Evolutionary conservation across 2,329 filamentous ascomycete genomes (phyloP).

Genomic region (Epichloe scottii): DNA sequence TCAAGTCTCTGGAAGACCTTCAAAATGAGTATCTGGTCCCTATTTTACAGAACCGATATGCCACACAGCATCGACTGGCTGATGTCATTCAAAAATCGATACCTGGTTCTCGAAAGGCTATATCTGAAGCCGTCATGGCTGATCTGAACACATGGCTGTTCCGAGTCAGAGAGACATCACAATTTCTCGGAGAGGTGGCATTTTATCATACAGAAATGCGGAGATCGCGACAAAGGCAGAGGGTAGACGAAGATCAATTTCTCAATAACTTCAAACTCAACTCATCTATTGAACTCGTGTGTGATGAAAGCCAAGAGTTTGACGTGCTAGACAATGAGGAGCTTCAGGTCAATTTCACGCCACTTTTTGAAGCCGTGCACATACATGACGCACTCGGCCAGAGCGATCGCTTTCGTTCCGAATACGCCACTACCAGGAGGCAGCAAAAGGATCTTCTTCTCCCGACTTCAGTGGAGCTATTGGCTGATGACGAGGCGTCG

Average conservation of each 20-base stretch:
- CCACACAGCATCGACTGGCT: conserved; percentile 88
- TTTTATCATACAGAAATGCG: conserved; percentile 93
- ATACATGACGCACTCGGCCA: conserved; percentile 93
- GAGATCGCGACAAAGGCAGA: conserved; percentile 68
- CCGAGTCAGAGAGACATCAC: conserved; percentile 86
- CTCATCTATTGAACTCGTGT: conserved; percentile 88
- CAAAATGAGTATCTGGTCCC: conserved; percentile 84
- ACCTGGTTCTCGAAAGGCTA: conserved; percentile 79
- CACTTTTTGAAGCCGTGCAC: conserved; percentile 86
- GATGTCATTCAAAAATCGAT: conserved; percentile 95
- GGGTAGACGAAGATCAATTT: conserved; percentile 62
- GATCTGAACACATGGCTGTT: conserved; percentile 97
- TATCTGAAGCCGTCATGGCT: conserved; percentile 92
- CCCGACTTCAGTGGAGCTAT: conserved; percentile 60
- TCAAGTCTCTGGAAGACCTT: conserved; percentile 87
- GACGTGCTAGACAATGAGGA: conserved; percentile 94
- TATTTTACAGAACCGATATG: conserved; percentile 65
- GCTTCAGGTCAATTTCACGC: conserved; percentile 85
- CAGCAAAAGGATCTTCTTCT: conserved; percentile 86
- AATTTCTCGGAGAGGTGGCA: conserved; percentile 89
- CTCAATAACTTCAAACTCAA: conserved; percentile 81
- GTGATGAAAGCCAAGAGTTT: conserved; percentile 90
- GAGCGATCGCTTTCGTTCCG: conserved; percentile 76
- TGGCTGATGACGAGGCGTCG: conserved; percentile 71
- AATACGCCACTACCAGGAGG: conserved; percentile 84